Conservation (phyloP, 75 land plant species). For the Adiantum capillusveneris region DNA sequence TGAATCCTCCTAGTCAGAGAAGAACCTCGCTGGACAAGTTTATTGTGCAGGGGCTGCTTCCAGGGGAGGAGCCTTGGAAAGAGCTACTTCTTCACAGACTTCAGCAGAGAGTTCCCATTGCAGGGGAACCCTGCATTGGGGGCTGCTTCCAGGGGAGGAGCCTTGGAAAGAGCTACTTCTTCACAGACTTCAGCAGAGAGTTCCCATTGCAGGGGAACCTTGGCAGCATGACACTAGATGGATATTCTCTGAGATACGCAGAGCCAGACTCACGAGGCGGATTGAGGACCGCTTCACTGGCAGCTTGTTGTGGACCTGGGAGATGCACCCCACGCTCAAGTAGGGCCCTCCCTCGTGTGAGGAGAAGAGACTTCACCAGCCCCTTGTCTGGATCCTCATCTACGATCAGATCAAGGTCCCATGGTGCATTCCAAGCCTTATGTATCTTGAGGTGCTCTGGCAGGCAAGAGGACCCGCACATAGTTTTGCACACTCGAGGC, state of each 20-base stretch:
- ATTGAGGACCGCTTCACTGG: too few relatives aligned
- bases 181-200: background rate
- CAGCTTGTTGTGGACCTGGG: too few relatives aligned
- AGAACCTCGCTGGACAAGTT: background rate
- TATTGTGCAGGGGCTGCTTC: background rate
- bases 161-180: background rate
- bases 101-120: background rate
- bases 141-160: background rate
- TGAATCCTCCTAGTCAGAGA: background rate
- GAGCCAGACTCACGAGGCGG: background rate
- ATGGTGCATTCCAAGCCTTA: too few relatives aligned
- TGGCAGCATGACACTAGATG: background rate
- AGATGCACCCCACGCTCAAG: too few relatives aligned
- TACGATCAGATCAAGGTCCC: too few relatives aligned
- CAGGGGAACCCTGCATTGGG: background rate
- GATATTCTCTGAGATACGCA: background rate
- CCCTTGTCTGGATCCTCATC: too few relatives aligned
- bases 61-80: background rate
- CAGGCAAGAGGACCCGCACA: too few relatives aligned
- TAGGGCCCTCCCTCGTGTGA: too few relatives aligned
- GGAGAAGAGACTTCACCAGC: too few relatives aligned
- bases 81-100: background rate
- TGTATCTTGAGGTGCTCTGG: too few relatives aligned
- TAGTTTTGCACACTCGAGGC: too few relatives aligned
- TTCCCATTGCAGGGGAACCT: background rate